Evolutionary conservation across 164 flowering plant species (phyloP).

Genomic region (Nymphaea thermarum): DNA sequence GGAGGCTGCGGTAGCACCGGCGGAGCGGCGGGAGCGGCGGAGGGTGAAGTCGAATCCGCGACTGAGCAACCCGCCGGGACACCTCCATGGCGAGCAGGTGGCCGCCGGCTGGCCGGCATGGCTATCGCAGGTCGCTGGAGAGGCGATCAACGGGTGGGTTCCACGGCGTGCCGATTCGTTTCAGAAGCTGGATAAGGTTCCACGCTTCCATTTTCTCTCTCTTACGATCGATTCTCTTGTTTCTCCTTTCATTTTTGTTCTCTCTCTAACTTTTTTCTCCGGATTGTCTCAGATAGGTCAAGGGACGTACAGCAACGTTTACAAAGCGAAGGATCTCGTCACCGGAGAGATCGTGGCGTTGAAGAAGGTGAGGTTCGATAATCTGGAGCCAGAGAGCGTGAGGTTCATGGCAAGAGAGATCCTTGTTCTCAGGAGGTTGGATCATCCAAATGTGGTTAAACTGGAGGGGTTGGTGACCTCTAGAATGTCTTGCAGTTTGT

Average conservation of each 20-base stretch:
- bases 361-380: constrained; percentile 90
- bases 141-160: constrained; percentile 58
- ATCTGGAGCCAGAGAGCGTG: constrained; percentile 86
- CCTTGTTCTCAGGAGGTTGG: constrained; percentile 49
- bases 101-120: constrained; percentile 66
- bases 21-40: constrained; percentile 13
- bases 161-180: constrained; percentile 76
- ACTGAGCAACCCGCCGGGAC: constrained; percentile 15
- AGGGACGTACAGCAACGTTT: constrained; percentile 96
- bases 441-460: constrained; percentile 86
- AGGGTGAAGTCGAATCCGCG: constrained; percentile 9
- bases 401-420: constrained; percentile 93
- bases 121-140: constrained; percentile 65
- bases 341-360: constrained; percentile 86
- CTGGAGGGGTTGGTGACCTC: constrained; percentile 85
- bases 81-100: neutral
- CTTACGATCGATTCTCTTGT: neutral
- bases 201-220: neutral
- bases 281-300: constrained; percentile 56
- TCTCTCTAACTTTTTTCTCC: neutral
- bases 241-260: neutral
- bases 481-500: constrained; percentile 85
- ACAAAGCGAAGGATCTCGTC: constrained; percentile 71
- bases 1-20: constrained; percentile 8
- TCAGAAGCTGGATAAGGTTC: constrained; percentile 80